Conservation (phyloP, 1,284 basidiomycete species). For the Irpex sp. region DNA sequence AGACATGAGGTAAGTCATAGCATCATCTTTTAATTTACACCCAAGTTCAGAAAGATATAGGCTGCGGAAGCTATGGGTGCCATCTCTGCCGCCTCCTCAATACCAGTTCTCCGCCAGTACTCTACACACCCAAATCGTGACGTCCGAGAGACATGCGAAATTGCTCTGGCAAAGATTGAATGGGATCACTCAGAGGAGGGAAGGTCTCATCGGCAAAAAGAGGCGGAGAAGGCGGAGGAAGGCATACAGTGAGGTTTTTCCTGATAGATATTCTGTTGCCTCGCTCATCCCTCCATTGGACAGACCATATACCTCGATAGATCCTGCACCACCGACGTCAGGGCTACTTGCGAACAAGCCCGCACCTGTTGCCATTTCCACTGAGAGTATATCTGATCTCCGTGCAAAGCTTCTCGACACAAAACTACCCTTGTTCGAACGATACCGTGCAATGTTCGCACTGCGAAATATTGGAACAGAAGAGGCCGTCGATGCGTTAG, state of each 20-base stretch:
- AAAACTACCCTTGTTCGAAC: slow-evolving; percentile 77
- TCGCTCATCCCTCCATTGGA: background rate
- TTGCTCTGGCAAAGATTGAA: slow-evolving; percentile 92
- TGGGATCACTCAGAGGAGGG: slow-evolving; percentile 85
- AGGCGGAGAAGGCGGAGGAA: slow-evolving; percentile 25
- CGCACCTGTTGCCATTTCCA: slow-evolving; percentile 42
- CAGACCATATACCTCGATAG: slow-evolving; percentile 82
- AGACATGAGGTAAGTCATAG: slow-evolving; percentile 78
- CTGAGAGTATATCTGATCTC: slow-evolving; percentile 52
- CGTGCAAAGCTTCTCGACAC: slow-evolving; percentile 65
- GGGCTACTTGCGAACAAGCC: slow-evolving; percentile 48
- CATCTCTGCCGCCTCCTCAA: slow-evolving; percentile 65
- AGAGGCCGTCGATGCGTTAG: slow-evolving; percentile 85
- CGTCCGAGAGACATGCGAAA: slow-evolving; percentile 96
- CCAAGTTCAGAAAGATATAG: slow-evolving; percentile 31
- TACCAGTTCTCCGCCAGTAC: slow-evolving; percentile 74
- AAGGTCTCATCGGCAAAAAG: slow-evolving; percentile 30
- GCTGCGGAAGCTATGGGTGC: slow-evolving; percentile 99
- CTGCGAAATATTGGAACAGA: slow-evolving; percentile 85
- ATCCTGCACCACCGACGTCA: slow-evolving; percentile 86
- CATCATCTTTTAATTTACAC: background rate
- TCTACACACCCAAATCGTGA: slow-evolving; percentile 69
- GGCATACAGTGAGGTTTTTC: slow-evolving; percentile 25
- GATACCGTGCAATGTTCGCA: slow-evolving; percentile 98
- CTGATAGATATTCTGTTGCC: background rate